Conservation (phyloP, 176 grass and related monocot genomes). For the Lolium rigidum region DNA sequence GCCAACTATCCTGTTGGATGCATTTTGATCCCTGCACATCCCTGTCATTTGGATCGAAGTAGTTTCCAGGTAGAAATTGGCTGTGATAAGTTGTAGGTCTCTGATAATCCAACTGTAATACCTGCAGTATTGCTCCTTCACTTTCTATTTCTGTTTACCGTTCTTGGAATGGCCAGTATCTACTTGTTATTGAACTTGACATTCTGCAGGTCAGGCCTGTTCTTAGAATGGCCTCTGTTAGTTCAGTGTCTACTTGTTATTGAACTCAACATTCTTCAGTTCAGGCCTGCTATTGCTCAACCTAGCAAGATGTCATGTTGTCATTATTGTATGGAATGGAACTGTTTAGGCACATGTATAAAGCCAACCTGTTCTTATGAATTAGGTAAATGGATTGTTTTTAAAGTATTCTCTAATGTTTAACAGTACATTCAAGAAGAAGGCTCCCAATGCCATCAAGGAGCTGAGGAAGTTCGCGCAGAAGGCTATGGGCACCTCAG, state of each 20-base stretch:
- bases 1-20: background rate
- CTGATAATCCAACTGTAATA: background rate
- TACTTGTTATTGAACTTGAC: background rate
- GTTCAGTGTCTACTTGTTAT: background rate
- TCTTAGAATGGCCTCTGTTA: background rate
- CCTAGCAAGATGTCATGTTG: background rate
- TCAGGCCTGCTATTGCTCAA: background rate
- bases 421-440: constrained; percentile 95
- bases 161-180: background rate
- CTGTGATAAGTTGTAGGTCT: background rate
- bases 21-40: background rate
- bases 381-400: background rate
- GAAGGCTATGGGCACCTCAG: constrained; percentile 85
- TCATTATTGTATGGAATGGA: background rate
- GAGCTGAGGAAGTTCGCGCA: constrained; percentile 82
- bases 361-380: background rate
- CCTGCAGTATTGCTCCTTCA: background rate
- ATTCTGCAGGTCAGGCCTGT: background rate
- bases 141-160: background rate
- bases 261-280: background rate
- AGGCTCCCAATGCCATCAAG: constrained; percentile 84
- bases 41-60: too few relatives aligned
- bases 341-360: background rate
- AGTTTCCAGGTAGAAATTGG: too few relatives aligned
- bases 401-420: constrained; percentile 36